Evolutionary conservation across 495 filamentous ascomycete species (phyloP).

Genomic region (Neurospora africana): DNA sequence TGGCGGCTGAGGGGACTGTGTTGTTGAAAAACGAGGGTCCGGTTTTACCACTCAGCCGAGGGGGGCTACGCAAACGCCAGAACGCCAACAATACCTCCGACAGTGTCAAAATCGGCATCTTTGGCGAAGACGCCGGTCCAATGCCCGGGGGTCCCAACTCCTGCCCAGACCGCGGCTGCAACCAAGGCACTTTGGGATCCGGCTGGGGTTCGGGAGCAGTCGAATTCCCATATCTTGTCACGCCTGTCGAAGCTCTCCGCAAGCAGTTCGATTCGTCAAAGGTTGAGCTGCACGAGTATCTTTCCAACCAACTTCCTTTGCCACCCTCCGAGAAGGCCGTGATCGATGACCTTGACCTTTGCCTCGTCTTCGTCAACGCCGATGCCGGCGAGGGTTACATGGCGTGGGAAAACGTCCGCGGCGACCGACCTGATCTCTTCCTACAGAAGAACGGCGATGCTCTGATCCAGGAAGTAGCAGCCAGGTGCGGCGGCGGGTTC

Average conservation of each 20-base stretch:
- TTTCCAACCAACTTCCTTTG: conserved; percentile 42
- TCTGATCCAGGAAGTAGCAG: conserved; percentile 60
- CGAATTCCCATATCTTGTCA: conserved; percentile 72
- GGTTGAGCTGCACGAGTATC: conserved; percentile 49
- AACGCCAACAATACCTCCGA: conserved; percentile 1
- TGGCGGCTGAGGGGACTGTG: conserved; percentile 78
- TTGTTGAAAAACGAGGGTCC: conserved; percentile 69
- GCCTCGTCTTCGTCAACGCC: conserved; percentile 54
- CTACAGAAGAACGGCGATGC: conserved; percentile 69
- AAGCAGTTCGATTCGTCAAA: conserved; percentile 46
- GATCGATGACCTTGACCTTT: conserved; percentile 51
- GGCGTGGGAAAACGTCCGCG: conserved; percentile 49
- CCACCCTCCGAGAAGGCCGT: conserved; percentile 11
- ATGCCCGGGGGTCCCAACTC: conserved; percentile 34
- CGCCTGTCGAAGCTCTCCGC: conserved; percentile 57
- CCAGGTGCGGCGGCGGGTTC: conserved; percentile 51
- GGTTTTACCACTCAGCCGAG: conserved; percentile 51
- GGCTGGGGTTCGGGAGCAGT: conserved; percentile 91
- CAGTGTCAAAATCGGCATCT: conserved; percentile 59
- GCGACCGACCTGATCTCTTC: conserved; percentile 74
- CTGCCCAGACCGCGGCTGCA: conserved; percentile 41
- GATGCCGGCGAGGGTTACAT: conserved; percentile 59
- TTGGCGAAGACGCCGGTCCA: conserved; percentile 75
- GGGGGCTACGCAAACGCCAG: conserved; percentile 8
- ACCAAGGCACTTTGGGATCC: conserved; percentile 70